These are phyloP conservation scores for Sphaerulina vaccinii DNA, from an alignment of 2,329 filamentous ascomycete species.

Conservation along the genomic window DNA sequence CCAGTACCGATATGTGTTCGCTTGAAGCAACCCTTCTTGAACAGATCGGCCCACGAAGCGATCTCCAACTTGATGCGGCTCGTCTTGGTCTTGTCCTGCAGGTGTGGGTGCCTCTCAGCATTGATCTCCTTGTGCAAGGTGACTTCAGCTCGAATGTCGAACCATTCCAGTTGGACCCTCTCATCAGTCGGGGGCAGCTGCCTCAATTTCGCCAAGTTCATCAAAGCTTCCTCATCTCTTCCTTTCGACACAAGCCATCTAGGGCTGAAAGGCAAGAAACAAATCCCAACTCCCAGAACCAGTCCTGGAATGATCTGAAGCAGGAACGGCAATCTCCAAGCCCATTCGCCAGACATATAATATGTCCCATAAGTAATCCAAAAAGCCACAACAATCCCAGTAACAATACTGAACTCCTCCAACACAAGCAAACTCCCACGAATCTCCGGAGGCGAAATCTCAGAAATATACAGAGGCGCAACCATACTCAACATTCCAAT, in stretches of 20 bases:
- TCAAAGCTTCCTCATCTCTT: slow-evolving; percentile 34
- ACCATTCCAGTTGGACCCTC: slow-evolving; percentile 54
- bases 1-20: slow-evolving; percentile 53
- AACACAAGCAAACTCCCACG: slow-evolving; percentile 48
- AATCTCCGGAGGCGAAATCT: slow-evolving; percentile 65
- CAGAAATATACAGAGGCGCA: slow-evolving; percentile 68
- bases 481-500: slow-evolving; percentile 39
- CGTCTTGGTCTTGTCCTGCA: slow-evolving; percentile 28
- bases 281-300: slow-evolving; percentile 34
- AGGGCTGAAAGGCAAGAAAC: slow-evolving; percentile 38
- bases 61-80: slow-evolving; percentile 47
- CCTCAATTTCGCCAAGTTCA: slow-evolving; percentile 33
- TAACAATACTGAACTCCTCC: slow-evolving; percentile 49
- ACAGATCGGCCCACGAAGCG: slow-evolving; percentile 49
- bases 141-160: slow-evolving; percentile 55
- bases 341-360: slow-evolving; percentile 47
- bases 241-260: slow-evolving; percentile 37
- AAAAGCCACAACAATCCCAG: slow-evolving; percentile 52
- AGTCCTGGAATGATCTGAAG: slow-evolving; percentile 45
- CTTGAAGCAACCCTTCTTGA: slow-evolving; percentile 47
- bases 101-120: slow-evolving; percentile 39
- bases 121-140: slow-evolving; percentile 50
- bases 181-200: slow-evolving; percentile 49
- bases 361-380: slow-evolving; percentile 58
- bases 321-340: slow-evolving; percentile 50